Evolutionary conservation across 768 basidiomycete species (phyloP), one percentile per base, ranked within the genome.

Genomic region (Tulasnella sp.): DNA sequence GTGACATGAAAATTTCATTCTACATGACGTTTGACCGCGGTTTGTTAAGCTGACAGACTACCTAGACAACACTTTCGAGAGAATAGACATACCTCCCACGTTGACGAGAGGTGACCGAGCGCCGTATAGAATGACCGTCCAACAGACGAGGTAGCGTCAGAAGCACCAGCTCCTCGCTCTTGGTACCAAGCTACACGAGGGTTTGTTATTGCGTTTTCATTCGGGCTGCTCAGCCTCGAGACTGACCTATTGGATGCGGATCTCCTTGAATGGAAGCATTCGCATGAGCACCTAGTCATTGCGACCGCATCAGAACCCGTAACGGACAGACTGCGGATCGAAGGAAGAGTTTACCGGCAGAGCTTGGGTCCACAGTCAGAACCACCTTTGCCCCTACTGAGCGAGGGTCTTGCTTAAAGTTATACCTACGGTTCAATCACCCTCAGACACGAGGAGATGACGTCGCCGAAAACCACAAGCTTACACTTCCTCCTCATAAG

Each of bases 71-170:
- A 26, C n/a, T 62, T 37, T 52, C 34, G 64, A 40, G 35, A 62
- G 52, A 44, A 69, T 41, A 14, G 62, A 79, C 84, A 72, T 69
- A 88, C 90, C 81, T 85, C 80, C 91, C 90, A 92, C 37, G 90
- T 92, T 76, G 90, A 87, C 76, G 87, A 88, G 68, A 87, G 80
- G 78, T 95, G 93, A 0, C 92, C 92, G 0, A 94, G 83, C 74
- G 87, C 84, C 0, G 93, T 94, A 78, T 92, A 94, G 81, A 91
- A 94, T 76, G 90, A 92, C 41, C 92, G 85, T 26, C 92, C 93
- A 2, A 88, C 84, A 52, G 77, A 76, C 0, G 44, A 77, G 76
- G 32, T 83, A 78, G 22, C 82, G 79, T 34, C 78, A 75, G 86
- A 82, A 3, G 86, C 85, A 0, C 91, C 91, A 35, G 88, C 87